Base-by-base conservation (phyloP, 345 rosid genomes). In the Geranium rotundifolium region DNA sequence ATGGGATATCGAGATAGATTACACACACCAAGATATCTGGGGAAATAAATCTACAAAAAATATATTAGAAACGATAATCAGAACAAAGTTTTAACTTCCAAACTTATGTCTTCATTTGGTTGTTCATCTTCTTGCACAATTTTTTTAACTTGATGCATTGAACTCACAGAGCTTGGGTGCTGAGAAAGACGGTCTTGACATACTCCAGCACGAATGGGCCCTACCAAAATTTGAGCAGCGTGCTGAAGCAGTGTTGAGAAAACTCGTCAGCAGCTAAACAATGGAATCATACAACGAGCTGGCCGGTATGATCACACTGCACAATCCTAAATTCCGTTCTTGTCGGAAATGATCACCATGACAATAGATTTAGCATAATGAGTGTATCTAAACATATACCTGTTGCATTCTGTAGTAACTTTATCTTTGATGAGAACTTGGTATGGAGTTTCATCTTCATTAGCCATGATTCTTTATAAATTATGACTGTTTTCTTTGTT, bases 191-290 rank as follows among this genome's bases (percentile, higher is more conserved):
- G 75, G 89, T 59, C 89, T 89, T 1, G 93, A 89, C 77, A 84
- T 84, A 55, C 50, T 81, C 62, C 90, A 82, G 64, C 92, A 88
- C 49, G 92, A 84, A 30, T 82, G 89, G 86, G 95, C 87, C 29
- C 75, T 90, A 18, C 97, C 99, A 5, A 85, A 85, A 66, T 88
- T 93, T 8, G 99, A 93, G 85, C 86, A 80, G 61, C 90, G 89
- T 2, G 99, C 97, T 7, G 95, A 93, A 79, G 80, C 84, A 12
- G 88, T 84, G 13, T 75, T 93, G 76, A 87, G 83, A 75, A 86
- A 87, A 69, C 84, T 93, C n/a, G 59, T 88, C 62, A 46, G 52
- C 52, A 46, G 52, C 52, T 9, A 14, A 46, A 46, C 16, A 46
- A 46, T 46, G 52, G 52, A 46, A 46, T 46, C 15, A 46, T 46